Conservation (phyloP, 1,139 yeast species). For the Blastobotrys capitulatus region DNA sequence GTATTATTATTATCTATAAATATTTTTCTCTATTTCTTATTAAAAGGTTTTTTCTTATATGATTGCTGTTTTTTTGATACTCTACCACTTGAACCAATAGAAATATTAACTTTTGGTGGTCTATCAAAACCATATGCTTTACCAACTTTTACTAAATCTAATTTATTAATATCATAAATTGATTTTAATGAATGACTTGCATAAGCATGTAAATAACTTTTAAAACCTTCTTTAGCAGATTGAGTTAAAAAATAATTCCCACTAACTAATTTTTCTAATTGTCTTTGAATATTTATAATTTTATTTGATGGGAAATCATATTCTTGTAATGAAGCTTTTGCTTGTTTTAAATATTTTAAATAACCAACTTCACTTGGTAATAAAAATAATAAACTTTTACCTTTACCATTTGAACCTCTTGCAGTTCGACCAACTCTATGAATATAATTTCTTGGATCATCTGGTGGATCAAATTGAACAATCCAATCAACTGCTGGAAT, state of each 20-base stretch:
- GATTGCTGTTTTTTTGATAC: constrained; percentile 30
- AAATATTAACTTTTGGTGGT: constrained; percentile 95
- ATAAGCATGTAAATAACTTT: constrained; percentile 94
- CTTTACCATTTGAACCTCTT: constrained; percentile 87
- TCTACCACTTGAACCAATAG: constrained; percentile 89
- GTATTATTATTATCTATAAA: too few species aligned
- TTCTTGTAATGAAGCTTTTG: constrained; percentile 95
- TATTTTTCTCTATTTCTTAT: too few species aligned
- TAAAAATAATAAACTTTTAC: constrained; percentile 90
- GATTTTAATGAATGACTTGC: constrained; percentile 94
- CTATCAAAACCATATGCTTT: constrained; percentile 90
- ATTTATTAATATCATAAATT: constrained; percentile 90
- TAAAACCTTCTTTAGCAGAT: constrained; percentile 95
- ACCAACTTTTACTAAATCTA: constrained; percentile 92
- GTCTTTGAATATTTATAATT: constrained; percentile 93
- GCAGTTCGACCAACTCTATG: constrained; percentile 99
- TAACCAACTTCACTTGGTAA: constrained; percentile 94
- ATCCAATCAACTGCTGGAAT: constrained; percentile 98
- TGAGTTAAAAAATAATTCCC: constrained; percentile 92
- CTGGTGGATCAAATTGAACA: constrained; percentile 96
- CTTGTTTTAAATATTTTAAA: constrained; percentile 88
- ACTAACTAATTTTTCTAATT: constrained; percentile 82
- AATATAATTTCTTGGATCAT: constrained; percentile 97
- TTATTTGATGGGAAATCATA: constrained; percentile 91
- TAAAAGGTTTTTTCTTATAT: constrained; percentile 1